phyloP scores from a whole-genome alignment of 345 rosid species.

The Populus tremula region DNA sequence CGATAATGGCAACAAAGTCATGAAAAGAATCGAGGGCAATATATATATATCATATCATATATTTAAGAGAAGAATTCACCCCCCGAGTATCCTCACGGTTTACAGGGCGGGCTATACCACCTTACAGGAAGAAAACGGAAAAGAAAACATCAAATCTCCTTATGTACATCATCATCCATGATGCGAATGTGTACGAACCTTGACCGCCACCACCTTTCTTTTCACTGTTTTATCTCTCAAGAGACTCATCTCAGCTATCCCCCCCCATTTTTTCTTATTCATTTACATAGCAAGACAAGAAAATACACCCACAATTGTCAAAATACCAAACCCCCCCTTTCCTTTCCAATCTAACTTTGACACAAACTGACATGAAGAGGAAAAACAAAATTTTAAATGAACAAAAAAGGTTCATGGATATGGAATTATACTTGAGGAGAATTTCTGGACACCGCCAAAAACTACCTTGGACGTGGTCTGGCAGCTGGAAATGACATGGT shows the following conservation, averaged over 20 bases:
- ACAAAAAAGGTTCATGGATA: constrained; percentile 24
- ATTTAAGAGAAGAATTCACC: constrained; percentile 29
- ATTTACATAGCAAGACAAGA: constrained; percentile 37
- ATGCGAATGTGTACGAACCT: constrained; percentile 12
- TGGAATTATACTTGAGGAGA: constrained; percentile 26
- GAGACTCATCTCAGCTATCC: constrained; percentile 13
- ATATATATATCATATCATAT: not conserved
- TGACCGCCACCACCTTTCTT: constrained; percentile 5
- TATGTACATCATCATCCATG: constrained; percentile 36
- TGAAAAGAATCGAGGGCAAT: constrained; percentile 28
- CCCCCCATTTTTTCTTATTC: constrained; percentile 28
- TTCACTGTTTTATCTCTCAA: constrained; percentile 14
- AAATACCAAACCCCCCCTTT: constrained; percentile 6
- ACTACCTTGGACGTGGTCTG: constrained; percentile 59
- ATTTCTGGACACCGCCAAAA: constrained; percentile 1
- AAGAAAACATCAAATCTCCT: constrained; percentile 21
- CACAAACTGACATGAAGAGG: constrained; percentile 19
- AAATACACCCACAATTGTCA: constrained; percentile 28
- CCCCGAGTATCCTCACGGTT: constrained; percentile 39
- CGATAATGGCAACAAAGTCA: too few species aligned
- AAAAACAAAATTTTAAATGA: constrained; percentile 9
- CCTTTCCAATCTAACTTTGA: constrained; percentile 16
- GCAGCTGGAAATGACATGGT: constrained; percentile 61
- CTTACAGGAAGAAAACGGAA: not conserved
- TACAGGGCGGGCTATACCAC: constrained; percentile 36